A percentile compares a stretch with the other conserved stretches of the same genome.
phyloP scores from a whole-genome alignment of 345 rosid genomes.

The Ailanthus altissimus region DNA sequence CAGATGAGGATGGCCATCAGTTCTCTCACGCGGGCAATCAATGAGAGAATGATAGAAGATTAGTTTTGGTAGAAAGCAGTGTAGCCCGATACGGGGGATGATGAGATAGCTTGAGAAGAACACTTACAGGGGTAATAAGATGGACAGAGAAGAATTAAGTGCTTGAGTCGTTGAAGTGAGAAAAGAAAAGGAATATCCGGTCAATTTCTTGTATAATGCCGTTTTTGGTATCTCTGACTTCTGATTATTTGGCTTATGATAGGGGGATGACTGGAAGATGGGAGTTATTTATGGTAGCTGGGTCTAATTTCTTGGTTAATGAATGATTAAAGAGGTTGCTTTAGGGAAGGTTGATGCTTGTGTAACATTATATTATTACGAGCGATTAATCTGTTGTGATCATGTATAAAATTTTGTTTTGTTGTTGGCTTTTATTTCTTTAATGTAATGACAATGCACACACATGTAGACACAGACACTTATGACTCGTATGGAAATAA shows the following conservation, averaged over 20 bases:
- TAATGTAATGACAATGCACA: not conserved
- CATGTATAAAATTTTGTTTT: slow-evolving; percentile 36
- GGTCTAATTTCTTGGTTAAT: slow-evolving; percentile 15
- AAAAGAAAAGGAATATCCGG: too few species aligned
- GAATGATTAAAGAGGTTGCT: not conserved
- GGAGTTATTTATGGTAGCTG: slow-evolving; percentile 25
- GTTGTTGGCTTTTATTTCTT: not conserved
- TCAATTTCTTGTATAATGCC: slow-evolving; percentile 25
- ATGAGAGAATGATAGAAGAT: slow-evolving; percentile 35
- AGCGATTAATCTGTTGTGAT: slow-evolving; percentile 16
- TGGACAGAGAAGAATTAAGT: slow-evolving; percentile 13
- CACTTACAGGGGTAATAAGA: slow-evolving; percentile 13
- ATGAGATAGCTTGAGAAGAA: slow-evolving; percentile 8
- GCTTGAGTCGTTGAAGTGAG: slow-evolving; percentile 8
- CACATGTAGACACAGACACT: too few species aligned
- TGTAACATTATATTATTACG: slow-evolving; percentile 32
- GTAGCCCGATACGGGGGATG: slow-evolving; percentile 2
- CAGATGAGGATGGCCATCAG: slow-evolving; percentile 46
- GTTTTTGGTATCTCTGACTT: not conserved
- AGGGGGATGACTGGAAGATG: slow-evolving; percentile 28
- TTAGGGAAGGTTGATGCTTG: slow-evolving; percentile 6
- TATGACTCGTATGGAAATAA: too few species aligned
- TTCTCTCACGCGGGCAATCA: slow-evolving; percentile 34
- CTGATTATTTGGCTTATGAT: slow-evolving; percentile 25
- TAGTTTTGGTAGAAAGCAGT: slow-evolving; percentile 8